A percentile compares a stretch with the other conserved stretches of the same genome.
Evolutionary conservation across 2,329 filamentous ascomycete species (phyloP).

Genomic region (Exserohilum rostratum): DNA sequence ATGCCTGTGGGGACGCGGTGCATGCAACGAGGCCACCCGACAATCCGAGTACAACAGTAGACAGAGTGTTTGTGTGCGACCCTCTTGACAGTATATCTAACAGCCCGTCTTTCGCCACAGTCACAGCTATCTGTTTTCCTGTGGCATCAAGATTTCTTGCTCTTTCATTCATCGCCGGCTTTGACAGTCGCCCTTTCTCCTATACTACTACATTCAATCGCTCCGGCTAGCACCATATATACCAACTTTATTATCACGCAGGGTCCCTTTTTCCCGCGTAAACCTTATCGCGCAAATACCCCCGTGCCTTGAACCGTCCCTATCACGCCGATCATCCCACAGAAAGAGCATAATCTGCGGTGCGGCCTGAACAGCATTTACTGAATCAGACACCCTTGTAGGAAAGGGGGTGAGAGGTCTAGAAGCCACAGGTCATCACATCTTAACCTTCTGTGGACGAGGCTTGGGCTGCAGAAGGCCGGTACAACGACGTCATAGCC

Average conservation of each 20-base stretch:
- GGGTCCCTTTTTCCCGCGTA: background rate
- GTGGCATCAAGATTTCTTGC: background rate
- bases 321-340: constrained; percentile 8
- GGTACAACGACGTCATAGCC: constrained; percentile 10
- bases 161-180: constrained; percentile 6
- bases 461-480: no score
- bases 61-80: background rate
- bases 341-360: constrained; percentile 5
- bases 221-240: background rate
- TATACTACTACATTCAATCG: background rate
- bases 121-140: background rate
- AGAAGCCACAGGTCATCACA: constrained; percentile 11
- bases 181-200: constrained; percentile 17
- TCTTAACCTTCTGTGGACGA: background rate
- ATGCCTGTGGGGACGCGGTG: constrained; percentile 1
- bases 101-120: background rate
- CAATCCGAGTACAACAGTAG: background rate
- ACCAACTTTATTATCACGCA: no score
- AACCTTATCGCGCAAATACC: constrained; percentile 2
- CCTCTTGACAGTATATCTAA: background rate
- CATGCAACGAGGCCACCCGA: background rate
- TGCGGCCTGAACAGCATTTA: background rate
- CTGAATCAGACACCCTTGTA: background rate
- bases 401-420: constrained; percentile 3
- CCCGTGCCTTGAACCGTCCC: background rate